These are phyloP conservation scores for Calonectria naviculata DNA, from an alignment of 2,329 filamentous ascomycete genomes.

Conservation along the genomic window DNA sequence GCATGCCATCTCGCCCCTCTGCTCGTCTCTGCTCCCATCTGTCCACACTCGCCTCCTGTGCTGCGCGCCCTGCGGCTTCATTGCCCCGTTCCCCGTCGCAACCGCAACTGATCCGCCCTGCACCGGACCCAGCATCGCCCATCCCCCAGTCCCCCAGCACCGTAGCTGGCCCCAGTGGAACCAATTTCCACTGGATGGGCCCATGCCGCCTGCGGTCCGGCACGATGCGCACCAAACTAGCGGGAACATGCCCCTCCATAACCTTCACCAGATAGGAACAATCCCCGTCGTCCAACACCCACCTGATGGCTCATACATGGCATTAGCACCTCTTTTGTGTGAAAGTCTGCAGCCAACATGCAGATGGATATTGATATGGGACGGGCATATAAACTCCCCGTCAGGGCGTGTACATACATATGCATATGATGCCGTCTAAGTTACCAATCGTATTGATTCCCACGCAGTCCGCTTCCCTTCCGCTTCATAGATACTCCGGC, in stretches of 20 bases:
- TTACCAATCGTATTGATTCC: background rate
- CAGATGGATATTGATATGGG: background rate
- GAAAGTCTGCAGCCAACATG: background rate
- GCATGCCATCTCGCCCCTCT: background rate
- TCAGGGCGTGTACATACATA: background rate
- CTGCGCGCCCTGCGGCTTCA: background rate
- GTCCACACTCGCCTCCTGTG: background rate
- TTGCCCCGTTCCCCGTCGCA: background rate
- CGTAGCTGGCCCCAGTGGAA: background rate
- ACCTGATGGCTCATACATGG: background rate
- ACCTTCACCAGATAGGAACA: constrained; percentile 7
- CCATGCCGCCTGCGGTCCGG: constrained; percentile 24
- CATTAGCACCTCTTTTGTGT: background rate
- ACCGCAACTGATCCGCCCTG: background rate
- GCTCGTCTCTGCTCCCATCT: too few relatives aligned
- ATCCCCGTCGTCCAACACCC: background rate
- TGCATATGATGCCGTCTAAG: background rate
- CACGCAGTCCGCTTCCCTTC: background rate
- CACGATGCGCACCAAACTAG: constrained; percentile 18
- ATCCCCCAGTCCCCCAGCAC: background rate
- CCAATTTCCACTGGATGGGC: constrained; percentile 15
- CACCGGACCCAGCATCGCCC: background rate
- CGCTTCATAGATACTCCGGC: constrained; percentile 42
- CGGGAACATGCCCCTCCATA: background rate
- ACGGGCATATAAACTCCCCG: background rate